Base-by-base conservation (phyloP, 2,329 filamentous ascomycete species). In the Colletotrichum liriopes region DNA sequence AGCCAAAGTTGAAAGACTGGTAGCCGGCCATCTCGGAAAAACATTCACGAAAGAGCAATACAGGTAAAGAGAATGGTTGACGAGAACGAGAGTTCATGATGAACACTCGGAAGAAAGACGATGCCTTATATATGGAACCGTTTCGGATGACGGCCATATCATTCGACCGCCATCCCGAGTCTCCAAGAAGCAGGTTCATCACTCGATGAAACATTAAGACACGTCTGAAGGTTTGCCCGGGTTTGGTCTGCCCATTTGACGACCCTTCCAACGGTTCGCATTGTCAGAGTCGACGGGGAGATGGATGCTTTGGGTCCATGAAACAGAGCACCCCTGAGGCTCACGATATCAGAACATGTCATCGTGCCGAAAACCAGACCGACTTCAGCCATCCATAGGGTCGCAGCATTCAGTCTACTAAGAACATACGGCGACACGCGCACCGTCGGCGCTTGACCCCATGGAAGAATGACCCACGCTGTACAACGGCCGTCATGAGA, bases 1-100 rank as follows among this genome's bases (percentile, higher is more conserved):
- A 72, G 26, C 82, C 82, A 59, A 84, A 84, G 59, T 56, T 65
- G 59, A 72, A 55, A 5, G 70, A 49, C 26, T 56, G 65, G 49
- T 65, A 70, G 12, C 11, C 32, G 20, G 66, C n/a, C 70, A 72
- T 70, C 2, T 60, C 23, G 12, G 9, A 32, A 20, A 5, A 39
- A 14, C 1, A 18, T 6, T 23, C 32, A 26, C 11, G 5, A 29
- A 35, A 32, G 20, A 20, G 35, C 3, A 8, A 55, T 39, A 1
- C 26, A 9, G 14, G 26, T n/a, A 20, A 8, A 20, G 23, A 8
- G 26, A 47, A 23, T 20, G 45, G 9, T 14, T 3, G 14, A 39
- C 12, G 60, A 39, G 26, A 37, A 32, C 1, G 32, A 18, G 20
- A 56, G 45, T 12, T 20, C 59, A 29, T 47, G 9, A 39, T 16